phyloP scores from a whole-genome alignment of 202 grass and related monocot genomes.

The Bolboschoenoplectus hybrid region DNA sequence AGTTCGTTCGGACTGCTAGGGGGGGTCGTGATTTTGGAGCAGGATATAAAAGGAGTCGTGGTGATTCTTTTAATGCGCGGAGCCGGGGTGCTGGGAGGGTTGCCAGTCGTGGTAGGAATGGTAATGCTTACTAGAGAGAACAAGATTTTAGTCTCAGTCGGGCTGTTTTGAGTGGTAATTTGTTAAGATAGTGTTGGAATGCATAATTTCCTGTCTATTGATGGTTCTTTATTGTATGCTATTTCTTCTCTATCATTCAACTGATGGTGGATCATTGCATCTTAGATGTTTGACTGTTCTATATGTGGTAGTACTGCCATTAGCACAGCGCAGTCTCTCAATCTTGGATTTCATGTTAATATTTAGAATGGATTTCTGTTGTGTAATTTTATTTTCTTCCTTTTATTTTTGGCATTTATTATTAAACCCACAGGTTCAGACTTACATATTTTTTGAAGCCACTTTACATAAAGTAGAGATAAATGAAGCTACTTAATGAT shows the following conservation, averaged over 20 bases:
- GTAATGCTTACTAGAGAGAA: constrained; percentile 38
- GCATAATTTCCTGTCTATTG: not conserved
- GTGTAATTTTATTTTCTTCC: not conserved
- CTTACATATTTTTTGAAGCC: not conserved
- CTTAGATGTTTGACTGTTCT: not conserved
- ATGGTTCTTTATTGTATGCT: not conserved
- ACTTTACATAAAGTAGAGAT: not conserved
- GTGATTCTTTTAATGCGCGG: constrained; percentile 45
- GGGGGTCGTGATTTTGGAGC: constrained; percentile 48
- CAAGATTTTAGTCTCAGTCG: not conserved
- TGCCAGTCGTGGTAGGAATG: constrained; percentile 53
- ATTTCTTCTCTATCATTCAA: not conserved
- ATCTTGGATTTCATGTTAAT: not conserved
- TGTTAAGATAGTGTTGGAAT: constrained; percentile 23
- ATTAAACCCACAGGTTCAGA: not conserved
- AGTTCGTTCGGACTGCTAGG: constrained; percentile 47
- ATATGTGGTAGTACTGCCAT: not conserved
- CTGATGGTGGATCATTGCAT: not conserved
- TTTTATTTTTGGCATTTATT: not conserved
- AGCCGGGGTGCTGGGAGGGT: constrained; percentile 42
- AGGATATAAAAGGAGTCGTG: constrained; percentile 50
- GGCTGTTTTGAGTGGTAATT: constrained; percentile 12
- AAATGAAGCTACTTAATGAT: not conserved
- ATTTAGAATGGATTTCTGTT: not conserved
- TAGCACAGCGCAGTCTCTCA: not conserved